These are phyloP conservation scores for Phytophthora constricta DNA, from an alignment of 352 stramenopile genomes.

Conservation along the genomic window DNA sequence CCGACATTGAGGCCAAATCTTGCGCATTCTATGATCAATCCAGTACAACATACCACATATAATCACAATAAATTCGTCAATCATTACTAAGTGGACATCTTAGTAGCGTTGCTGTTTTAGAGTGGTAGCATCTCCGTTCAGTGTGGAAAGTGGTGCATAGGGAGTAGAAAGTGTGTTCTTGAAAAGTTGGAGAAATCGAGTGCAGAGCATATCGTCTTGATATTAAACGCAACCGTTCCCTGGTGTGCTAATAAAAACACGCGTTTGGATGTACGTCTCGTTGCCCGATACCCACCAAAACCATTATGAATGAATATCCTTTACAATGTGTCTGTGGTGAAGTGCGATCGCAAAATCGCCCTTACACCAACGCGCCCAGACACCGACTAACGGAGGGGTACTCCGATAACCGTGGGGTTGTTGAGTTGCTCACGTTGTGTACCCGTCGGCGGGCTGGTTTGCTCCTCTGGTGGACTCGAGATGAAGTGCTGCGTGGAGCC, in stretches of 20 bases:
- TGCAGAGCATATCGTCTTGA: not conserved
- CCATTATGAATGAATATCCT: not conserved
- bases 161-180: not conserved
- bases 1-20: not conserved
- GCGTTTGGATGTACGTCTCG: not conserved
- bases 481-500: too few relatives aligned
- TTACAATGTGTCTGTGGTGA: too few relatives aligned
- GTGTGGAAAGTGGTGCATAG: not conserved
- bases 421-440: too few relatives aligned
- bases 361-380: too few relatives aligned
- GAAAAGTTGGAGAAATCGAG: not conserved
- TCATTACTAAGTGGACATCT: slow-evolving; percentile 7
- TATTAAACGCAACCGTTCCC: not conserved
- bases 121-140: not conserved
- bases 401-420: too few relatives aligned
- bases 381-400: too few relatives aligned
- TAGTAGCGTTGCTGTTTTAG: slow-evolving; percentile 2
- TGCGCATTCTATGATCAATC: slow-evolving; percentile 11
- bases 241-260: not conserved
- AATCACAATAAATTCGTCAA: slow-evolving; percentile 13
- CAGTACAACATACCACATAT: slow-evolving; percentile 12
- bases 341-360: too few relatives aligned
- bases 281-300: not conserved
- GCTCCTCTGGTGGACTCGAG: too few relatives aligned
- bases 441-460: too few relatives aligned